A percentile compares a stretch with the other conserved stretches of the same genome.
These are phyloP conservation scores for Acrocalymma vagum DNA, from an alignment of 2,329 filamentous ascomycete genomes.

Conservation along the genomic window DNA sequence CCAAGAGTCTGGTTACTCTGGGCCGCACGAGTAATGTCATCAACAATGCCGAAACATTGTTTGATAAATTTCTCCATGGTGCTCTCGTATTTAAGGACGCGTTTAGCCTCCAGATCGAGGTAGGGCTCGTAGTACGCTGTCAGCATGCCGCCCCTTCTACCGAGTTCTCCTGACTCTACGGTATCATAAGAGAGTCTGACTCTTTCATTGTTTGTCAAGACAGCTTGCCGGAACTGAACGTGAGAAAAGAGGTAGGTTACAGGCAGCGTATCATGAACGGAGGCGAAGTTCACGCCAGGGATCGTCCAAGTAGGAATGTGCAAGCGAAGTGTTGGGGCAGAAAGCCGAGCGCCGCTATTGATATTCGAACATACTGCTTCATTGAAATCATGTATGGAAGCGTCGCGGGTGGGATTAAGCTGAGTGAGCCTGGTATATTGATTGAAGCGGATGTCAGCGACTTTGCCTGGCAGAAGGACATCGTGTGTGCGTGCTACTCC, in stretches of 20 bases:
- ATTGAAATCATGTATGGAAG: constrained; percentile 26
- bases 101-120: not conserved
- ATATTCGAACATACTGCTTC: constrained; percentile 31
- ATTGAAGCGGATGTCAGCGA: constrained; percentile 38
- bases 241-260: constrained; percentile 40
- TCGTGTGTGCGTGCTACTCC: constrained; percentile 31
- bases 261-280: constrained; percentile 7
- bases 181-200: constrained; percentile 24
- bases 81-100: constrained; percentile 7
- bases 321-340: constrained; percentile 35
- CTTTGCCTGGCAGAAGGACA: constrained; percentile 39
- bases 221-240: constrained; percentile 36
- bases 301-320: constrained; percentile 40
- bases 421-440: constrained; percentile 19
- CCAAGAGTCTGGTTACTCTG: too few relatives aligned
- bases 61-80: constrained; percentile 26
- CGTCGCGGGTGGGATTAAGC: too few relatives aligned
- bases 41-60: constrained; percentile 25
- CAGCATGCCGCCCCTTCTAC: constrained; percentile 28
- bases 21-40: constrained; percentile 32
- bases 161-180: constrained; percentile 39
- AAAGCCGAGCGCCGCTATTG: constrained; percentile 34
- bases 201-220: constrained; percentile 21
- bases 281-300: constrained; percentile 16
- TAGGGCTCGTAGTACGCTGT: constrained; percentile 19